Evolutionary conservation across 2,329 filamentous ascomycete species (phyloP).

Genomic region (Talaromyces sp.): DNA sequence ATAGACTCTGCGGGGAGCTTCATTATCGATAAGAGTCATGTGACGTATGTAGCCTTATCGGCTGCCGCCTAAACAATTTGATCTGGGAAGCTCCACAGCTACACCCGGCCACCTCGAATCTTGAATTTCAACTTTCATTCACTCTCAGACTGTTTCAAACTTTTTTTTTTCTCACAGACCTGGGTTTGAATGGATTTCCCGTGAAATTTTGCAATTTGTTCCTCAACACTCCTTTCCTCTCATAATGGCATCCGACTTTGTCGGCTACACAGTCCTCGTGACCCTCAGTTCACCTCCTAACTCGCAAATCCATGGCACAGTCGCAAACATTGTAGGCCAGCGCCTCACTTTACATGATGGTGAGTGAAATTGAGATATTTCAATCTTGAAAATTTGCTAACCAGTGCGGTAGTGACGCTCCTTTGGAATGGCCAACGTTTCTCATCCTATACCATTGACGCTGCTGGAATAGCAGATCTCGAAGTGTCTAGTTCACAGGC

Average conservation of each 20-base stretch:
- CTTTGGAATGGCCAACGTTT: slow-evolving; percentile 52
- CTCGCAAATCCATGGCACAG: slow-evolving; percentile 64
- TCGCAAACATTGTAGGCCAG: slow-evolving; percentile 66
- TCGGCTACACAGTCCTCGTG: slow-evolving; percentile 72
- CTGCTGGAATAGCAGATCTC: slow-evolving; percentile 57
- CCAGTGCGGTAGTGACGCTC: slow-evolving; percentile 42
- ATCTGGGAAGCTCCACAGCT: slow-evolving; percentile 8
- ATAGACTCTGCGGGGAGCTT: not conserved
- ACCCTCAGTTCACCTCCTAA: slow-evolving; percentile 64
- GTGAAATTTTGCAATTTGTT: not conserved
- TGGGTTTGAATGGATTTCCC: not conserved
- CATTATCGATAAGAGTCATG: slow-evolving; percentile 21
- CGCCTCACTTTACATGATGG: slow-evolving; percentile 70
- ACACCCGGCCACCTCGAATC: not conserved
- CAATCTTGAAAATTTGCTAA: slow-evolving; percentile 27
- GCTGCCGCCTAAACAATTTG: slow-evolving; percentile 3
- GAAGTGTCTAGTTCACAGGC: slow-evolving; percentile 42
- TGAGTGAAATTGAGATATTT: slow-evolving; percentile 37
- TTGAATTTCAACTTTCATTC: not conserved
- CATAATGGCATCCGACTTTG: slow-evolving; percentile 65
- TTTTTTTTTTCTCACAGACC: not conserved
- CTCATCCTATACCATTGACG: slow-evolving; percentile 55
- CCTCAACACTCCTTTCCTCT: not conserved
- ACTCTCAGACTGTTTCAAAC: not conserved
- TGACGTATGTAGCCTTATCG: slow-evolving; percentile 5